These are phyloP conservation scores for Pisolithus orientalis DNA, from an alignment of 768 basidiomycete genomes.

Conservation along the genomic window DNA sequence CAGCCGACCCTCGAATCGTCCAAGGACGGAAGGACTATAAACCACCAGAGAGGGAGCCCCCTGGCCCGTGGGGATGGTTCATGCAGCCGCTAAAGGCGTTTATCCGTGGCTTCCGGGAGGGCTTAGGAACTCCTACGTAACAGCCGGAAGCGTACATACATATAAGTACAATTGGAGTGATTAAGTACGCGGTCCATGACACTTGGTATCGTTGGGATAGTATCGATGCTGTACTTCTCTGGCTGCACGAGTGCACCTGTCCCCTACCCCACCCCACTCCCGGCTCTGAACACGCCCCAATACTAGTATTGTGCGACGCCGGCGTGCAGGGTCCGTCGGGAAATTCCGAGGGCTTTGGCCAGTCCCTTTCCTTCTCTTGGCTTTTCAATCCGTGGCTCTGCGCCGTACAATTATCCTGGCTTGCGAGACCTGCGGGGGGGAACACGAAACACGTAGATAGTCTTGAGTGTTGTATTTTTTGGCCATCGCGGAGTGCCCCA, in stretches of 20 bases:
- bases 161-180: background rate
- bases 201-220: slow-evolving; percentile 1
- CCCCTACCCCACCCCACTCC: background rate
- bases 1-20: slow-evolving; percentile 44
- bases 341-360: slow-evolving; percentile 18
- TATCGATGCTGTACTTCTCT: background rate
- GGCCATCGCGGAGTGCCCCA: slow-evolving; percentile 2
- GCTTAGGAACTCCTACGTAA: slow-evolving; percentile 31
- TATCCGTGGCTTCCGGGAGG: slow-evolving; percentile 62
- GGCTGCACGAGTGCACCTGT: background rate
- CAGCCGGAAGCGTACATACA: background rate
- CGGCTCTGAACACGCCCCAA: slow-evolving; percentile 2
- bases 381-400: slow-evolving; percentile 10
- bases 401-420: slow-evolving; percentile 5
- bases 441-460: slow-evolving; percentile 10
- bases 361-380: slow-evolving; percentile 9
- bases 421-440: slow-evolving; percentile 7
- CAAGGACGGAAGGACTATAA: slow-evolving; percentile 42
- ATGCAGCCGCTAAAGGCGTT: slow-evolving; percentile 59
- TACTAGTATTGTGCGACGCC: background rate
- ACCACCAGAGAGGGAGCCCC: slow-evolving; percentile 38
- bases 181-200: background rate
- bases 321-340: slow-evolving; percentile 20
- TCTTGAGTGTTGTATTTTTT: background rate
- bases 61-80: slow-evolving; percentile 53